These are phyloP conservation scores for Apophysomyces elegans DNA, from an alignment of 371 early-diverging fungal species.

Conservation along the genomic window DNA sequence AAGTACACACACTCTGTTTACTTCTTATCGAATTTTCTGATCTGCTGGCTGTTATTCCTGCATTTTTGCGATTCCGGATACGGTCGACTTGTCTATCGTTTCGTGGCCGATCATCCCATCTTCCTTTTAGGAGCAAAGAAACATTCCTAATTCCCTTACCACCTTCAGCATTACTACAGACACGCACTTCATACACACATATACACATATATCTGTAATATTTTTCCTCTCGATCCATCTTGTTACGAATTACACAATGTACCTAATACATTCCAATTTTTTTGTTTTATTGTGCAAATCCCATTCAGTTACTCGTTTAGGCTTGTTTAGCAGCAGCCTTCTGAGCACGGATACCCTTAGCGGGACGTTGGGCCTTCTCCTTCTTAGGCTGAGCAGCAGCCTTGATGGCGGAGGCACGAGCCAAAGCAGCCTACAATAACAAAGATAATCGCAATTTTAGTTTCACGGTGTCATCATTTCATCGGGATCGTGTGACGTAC, in stretches of 20 bases:
- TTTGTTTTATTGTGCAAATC: neutral
- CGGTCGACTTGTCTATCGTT: conserved; percentile 34
- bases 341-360: conserved; percentile 10
- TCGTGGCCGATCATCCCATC: conserved; percentile 34
- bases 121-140: conserved; percentile 40
- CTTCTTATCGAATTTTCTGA: conserved; percentile 45
- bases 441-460: neutral
- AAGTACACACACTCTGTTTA: conserved; percentile 56
- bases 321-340: conserved; percentile 8
- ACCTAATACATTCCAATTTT: conserved; percentile 9
- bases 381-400: conserved; percentile 10
- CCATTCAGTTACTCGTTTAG: neutral
- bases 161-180: neutral
- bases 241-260: neutral
- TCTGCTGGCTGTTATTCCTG: conserved; percentile 47
- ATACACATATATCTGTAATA: neutral
- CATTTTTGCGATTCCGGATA: conserved; percentile 48
- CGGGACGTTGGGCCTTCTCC: neutral
- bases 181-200: neutral
- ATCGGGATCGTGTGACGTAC: conserved; percentile 36
- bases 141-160: conserved; percentile 31
- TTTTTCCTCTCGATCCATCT: neutral
- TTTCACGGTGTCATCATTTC: neutral
- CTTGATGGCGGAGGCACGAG: conserved; percentile 7
- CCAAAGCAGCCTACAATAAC: neutral